A percentile compares a stretch with the other conserved stretches of the same genome.
Evolutionary conservation across 805 yeast genomes (phyloP).

Genomic region (Wickerhamiella nectarea): DNA sequence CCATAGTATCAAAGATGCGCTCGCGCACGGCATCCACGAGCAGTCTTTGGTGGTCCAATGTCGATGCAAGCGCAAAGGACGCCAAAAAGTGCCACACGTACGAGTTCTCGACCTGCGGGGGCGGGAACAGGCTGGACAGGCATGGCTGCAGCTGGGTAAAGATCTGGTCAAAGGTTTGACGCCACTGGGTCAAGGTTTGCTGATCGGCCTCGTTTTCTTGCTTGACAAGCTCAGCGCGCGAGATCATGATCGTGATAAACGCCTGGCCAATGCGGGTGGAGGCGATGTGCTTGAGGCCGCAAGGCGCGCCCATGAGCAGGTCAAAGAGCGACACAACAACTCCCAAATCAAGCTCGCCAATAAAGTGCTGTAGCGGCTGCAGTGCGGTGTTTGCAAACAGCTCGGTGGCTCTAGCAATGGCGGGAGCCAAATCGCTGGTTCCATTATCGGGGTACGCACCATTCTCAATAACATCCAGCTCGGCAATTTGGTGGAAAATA

Average conservation of each 20-base stretch:
- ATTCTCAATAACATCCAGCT: conserved; percentile 59
- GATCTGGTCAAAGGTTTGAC: conserved; percentile 63
- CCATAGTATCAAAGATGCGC: conserved; percentile 80
- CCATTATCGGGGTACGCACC: conserved; percentile 49
- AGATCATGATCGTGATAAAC: conserved; percentile 73
- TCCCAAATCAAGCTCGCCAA: conserved; percentile 66
- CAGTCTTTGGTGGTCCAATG: conserved; percentile 73
- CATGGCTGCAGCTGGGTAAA: conserved; percentile 70
- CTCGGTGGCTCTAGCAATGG: conserved; percentile 48
- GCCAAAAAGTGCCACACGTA: conserved; percentile 97
- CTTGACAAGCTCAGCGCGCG: conserved; percentile 81
- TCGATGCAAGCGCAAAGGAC: conserved; percentile 81
- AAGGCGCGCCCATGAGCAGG: conserved; percentile 51
- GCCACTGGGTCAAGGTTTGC: conserved; percentile 46
- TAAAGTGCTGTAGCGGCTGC: conserved; percentile 69
- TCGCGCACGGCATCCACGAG: conserved; percentile 90
- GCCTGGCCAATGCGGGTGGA: conserved; percentile 72
- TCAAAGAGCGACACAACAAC: conserved; percentile 68
- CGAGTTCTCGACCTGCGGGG: conserved; percentile 47
- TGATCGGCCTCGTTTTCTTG: conserved; percentile 42
- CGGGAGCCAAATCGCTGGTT: conserved; percentile 25
- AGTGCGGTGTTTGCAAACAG: conserved; percentile 67
- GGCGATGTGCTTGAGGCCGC: conserved; percentile 38
- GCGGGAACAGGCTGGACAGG: conserved; percentile 70
- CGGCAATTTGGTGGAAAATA: conserved; percentile 65